Evolutionary conservation across 306 rosid genomes (phyloP).

Genomic region (Dicorynia guianensis): DNA sequence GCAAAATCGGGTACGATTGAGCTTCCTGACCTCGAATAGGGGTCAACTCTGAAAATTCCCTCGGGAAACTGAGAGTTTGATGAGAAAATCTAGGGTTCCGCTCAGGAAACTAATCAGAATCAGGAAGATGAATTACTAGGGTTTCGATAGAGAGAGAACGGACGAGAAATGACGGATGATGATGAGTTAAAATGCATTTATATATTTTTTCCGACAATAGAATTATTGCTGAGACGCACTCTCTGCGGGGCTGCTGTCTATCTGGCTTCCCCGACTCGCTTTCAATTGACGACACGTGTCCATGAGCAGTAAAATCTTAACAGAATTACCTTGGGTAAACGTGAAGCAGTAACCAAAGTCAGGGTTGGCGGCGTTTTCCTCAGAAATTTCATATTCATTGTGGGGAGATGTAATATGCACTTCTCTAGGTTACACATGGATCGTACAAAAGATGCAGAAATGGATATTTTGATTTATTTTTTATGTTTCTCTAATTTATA

Average conservation of each 20-base stretch:
- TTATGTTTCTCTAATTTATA: no score
- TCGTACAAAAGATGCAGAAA: no score
- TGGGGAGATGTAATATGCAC: no score
- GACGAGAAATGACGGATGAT: conserved; percentile 26
- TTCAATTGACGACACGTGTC: background rate
- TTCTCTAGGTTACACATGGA: no score
- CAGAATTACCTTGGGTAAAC: background rate
- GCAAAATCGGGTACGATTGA: conserved; percentile 18
- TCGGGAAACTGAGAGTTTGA: conserved; percentile 30
- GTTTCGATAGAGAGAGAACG: background rate
- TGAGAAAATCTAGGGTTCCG: conserved; percentile 48
- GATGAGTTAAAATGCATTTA: conserved; percentile 25
- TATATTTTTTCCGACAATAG: conserved; percentile 6
- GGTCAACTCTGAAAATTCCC: background rate
- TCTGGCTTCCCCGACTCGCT: background rate
- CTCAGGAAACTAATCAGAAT: conserved; percentile 23
- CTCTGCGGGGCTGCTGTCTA: conserved; percentile 12
- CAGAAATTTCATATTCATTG: no score
- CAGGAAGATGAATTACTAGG: conserved; percentile 17
- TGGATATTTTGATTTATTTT: no score
- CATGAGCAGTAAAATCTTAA: background rate
- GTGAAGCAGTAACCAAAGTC: background rate
- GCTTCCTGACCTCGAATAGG: conserved; percentile 15
- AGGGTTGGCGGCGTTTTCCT: background rate
- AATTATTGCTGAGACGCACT: conserved; percentile 30